Evolutionary conservation across 2,329 filamentous ascomycete genomes (phyloP).

Genomic region (Zymoseptoria pseudotritici): DNA sequence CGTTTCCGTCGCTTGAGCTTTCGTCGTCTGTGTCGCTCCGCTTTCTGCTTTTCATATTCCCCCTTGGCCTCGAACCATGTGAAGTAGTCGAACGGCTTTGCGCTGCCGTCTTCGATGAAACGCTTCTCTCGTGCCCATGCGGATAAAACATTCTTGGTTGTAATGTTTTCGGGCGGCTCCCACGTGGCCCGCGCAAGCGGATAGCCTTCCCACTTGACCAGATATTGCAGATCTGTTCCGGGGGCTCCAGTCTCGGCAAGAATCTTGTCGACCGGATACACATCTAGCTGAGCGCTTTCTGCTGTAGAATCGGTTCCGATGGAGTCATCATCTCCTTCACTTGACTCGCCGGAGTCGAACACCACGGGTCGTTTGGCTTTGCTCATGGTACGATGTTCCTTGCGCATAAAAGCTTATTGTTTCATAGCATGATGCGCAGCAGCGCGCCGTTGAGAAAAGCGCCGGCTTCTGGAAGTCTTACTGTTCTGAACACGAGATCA

Average conservation of each 20-base stretch:
- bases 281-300: slow-evolving; percentile 14
- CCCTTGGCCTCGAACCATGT: slow-evolving; percentile 14
- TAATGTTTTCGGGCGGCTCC: slow-evolving; percentile 22
- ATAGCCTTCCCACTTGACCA: slow-evolving; percentile 30
- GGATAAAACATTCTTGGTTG: slow-evolving; percentile 7
- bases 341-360: slow-evolving; percentile 13
- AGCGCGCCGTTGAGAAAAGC: not conserved
- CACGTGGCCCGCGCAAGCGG: slow-evolving; percentile 20
- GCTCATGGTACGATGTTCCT: not conserved
- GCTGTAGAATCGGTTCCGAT: slow-evolving; percentile 23
- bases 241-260: slow-evolving; percentile 14
- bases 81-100: slow-evolving; percentile 18
- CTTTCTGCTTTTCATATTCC: slow-evolving; percentile 4
- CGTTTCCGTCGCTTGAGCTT: slow-evolving; percentile 21
- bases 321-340: slow-evolving; percentile 17
- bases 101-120: slow-evolving; percentile 10
- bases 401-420: not conserved
- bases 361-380: not conserved
- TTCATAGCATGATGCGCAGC: not conserved
- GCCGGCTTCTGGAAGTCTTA: not conserved
- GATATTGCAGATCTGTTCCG: slow-evolving; percentile 10
- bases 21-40: slow-evolving; percentile 13
- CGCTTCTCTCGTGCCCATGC: slow-evolving; percentile 20
- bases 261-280: slow-evolving; percentile 27
- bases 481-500: not conserved